Evolutionary conservation across 1,284 basidiomycete species (phyloP), one percentile per base, ranked within the genome.

Genomic region (Takashimella koratensis): DNA sequence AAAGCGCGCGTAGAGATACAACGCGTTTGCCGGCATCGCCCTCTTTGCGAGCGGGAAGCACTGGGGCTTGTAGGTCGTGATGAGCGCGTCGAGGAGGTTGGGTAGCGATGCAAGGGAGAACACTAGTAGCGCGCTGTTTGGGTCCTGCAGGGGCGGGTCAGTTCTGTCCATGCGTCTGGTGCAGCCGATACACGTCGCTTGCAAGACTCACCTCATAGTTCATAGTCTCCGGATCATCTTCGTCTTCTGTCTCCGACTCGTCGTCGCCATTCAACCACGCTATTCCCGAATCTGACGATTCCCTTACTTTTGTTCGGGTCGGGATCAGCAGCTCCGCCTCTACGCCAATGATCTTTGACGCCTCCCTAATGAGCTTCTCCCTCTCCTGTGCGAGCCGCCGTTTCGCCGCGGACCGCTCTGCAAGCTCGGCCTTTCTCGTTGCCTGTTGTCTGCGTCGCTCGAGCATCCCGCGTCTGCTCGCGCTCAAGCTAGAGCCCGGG

Each of bases 1-100:
- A 74, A 94, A 95, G 44, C 89, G 83, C n/a, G 88, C 84, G 44
- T 91, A 81, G 75, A 90, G 82, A 71, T 88, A 93, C 47, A 92
- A 76, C 19, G 83, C 82, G 71, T 88, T 94, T 42, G 87, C 92
- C 45, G 86, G 93, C 58, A 93, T 81, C 21, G 85, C 72, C 75
- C 91, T 82, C 57, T 84, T 79, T 58, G 86, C 76, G 54, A 80
- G 40, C 58, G 72, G 70, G 64, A 75, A 76, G 58, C 55, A 76
- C 53, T 56, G 74, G 39, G 50, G 85, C 78, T 16, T 86, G 83
- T 65, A 80, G 80, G 71, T 84, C 83, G 80, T 84, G 69, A 96
- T 86, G 41, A 95, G 75, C 20, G 88, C 84, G 63, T 88, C 84
- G 57, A 94, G 86, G 47, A 94, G 85, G 51, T 82, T 79, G 0